Conservation (phyloP, 441 rosid genomes). For the Hura crepitans region DNA sequence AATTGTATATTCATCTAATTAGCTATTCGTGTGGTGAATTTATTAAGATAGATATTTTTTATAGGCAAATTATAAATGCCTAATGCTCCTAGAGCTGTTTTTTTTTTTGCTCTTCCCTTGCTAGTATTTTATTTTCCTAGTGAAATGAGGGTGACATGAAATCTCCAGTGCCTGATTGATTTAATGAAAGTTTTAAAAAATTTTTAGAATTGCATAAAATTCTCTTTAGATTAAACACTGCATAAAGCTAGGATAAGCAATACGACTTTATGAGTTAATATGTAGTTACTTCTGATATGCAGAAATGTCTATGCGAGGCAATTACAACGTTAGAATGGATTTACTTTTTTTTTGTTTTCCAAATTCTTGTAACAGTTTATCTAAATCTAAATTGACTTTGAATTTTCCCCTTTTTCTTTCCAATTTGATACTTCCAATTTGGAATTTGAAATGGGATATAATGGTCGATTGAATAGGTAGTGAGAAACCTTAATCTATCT, state of each 20-base stretch:
- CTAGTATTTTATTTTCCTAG: background rate
- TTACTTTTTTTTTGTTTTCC: background rate
- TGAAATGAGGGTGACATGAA: background rate
- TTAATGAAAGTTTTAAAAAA: background rate
- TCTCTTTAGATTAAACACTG: conserved; percentile 2
- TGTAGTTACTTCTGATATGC: background rate
- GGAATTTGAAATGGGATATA: background rate
- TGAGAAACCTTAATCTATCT: background rate
- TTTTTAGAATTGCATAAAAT: background rate
- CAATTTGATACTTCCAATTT: background rate
- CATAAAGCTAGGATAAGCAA: background rate
- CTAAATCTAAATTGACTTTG: background rate
- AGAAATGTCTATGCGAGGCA: background rate
- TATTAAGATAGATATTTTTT: background rate
- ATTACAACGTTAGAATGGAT: background rate
- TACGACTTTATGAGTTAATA: background rate
- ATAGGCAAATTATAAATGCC: background rate
- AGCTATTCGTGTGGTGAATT: no score
- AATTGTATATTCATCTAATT: background rate
- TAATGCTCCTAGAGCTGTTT: background rate
- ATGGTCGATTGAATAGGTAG: background rate
- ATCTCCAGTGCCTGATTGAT: background rate
- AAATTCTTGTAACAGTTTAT: background rate
- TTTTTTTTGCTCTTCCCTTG: no score
- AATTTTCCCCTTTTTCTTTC: no score